These are phyloP conservation scores for Lentinula detonsa DNA, from an alignment of 768 basidiomycete species.

Conservation along the genomic window DNA sequence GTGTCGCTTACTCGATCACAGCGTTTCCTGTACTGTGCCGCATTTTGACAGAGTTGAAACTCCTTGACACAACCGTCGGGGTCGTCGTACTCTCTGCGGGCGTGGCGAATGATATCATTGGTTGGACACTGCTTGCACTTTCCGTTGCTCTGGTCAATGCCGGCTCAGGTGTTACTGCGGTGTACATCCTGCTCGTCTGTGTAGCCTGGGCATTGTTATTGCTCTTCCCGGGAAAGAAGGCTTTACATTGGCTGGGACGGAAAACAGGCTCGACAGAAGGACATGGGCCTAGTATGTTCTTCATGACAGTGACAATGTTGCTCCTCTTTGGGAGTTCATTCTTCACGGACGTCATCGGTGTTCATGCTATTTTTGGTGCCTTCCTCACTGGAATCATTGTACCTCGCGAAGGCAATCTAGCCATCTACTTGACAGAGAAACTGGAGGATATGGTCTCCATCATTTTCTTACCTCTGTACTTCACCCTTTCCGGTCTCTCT, in stretches of 20 bases:
- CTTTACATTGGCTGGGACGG: conserved; percentile 66
- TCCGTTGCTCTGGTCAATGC: conserved; percentile 92
- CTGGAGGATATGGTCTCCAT: conserved; percentile 94
- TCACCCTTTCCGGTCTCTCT: conserved; percentile 84
- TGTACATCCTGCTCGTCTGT: conserved; percentile 79
- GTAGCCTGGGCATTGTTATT: conserved; percentile 79
- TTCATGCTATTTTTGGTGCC: conserved; percentile 89
- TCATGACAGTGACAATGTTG: conserved; percentile 83
- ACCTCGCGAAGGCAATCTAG: conserved; percentile 83
- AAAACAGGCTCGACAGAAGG: conserved; percentile 76
- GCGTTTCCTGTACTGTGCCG: conserved; percentile 84
- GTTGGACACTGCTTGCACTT: conserved; percentile 85
- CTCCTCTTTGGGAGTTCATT: conserved; percentile 84
- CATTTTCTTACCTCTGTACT: conserved; percentile 92
- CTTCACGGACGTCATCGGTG: conserved; percentile 90
- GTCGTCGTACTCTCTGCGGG: conserved; percentile 91
- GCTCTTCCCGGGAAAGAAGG: conserved; percentile 56
- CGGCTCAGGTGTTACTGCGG: conserved; percentile 70
- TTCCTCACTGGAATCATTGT: conserved; percentile 80
- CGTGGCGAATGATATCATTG: conserved; percentile 82
- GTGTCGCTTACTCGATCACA: conserved; percentile 86
- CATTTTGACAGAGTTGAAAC: conserved; percentile 84
- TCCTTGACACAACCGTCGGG: conserved; percentile 88
- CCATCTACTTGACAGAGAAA: conserved; percentile 86
- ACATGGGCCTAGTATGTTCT: conserved; percentile 72